phyloP scores from a whole-genome alignment of 2,329 filamentous ascomycete genomes.

The Cyclaneusma minus region DNA sequence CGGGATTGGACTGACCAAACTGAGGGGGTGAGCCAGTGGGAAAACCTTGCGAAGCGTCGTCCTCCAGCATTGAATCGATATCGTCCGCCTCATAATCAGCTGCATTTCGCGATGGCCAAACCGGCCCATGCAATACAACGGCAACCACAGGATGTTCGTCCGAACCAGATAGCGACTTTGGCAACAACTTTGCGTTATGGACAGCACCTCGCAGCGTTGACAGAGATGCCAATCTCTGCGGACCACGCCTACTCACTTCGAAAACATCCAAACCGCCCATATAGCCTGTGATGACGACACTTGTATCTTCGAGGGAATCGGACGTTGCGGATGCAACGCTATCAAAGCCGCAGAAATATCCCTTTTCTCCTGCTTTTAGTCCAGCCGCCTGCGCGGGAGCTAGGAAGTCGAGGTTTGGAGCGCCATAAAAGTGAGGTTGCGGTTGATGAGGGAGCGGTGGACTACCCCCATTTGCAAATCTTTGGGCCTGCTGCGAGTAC shows the following conservation, averaged over 20 bases:
- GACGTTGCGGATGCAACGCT: slow-evolving; percentile 21
- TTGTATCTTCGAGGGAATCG: no score
- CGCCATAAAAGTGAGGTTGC: slow-evolving; percentile 63
- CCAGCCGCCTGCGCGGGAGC: slow-evolving; percentile 32
- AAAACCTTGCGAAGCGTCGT: no score
- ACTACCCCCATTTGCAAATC: slow-evolving; percentile 27
- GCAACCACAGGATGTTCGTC: slow-evolving; percentile 55
- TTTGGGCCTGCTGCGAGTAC: slow-evolving; percentile 30
- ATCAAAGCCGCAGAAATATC: slow-evolving; percentile 74
- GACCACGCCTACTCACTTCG: slow-evolving; percentile 53
- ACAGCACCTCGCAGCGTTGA: slow-evolving; percentile 69
- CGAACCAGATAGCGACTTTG: slow-evolving; percentile 40
- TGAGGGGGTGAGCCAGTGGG: no score
- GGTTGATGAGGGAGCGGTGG: slow-evolving; percentile 61
- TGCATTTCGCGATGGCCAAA: slow-evolving; percentile 26
- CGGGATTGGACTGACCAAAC: no score
- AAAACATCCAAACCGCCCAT: slow-evolving; percentile 70
- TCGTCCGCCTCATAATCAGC: no score
- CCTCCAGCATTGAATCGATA: no score
- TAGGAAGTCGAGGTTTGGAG: slow-evolving; percentile 54
- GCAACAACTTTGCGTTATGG: slow-evolving; percentile 66
- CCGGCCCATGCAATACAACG: slow-evolving; percentile 66
- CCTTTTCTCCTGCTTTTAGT: slow-evolving; percentile 48
- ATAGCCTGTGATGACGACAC: slow-evolving; percentile 61
- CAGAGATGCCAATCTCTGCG: slow-evolving; percentile 54